Evolutionary conservation across 176 grass and related monocot species (phyloP), one percentile per base, ranked within the genome.

Genomic region (Carex parvula): DNA sequence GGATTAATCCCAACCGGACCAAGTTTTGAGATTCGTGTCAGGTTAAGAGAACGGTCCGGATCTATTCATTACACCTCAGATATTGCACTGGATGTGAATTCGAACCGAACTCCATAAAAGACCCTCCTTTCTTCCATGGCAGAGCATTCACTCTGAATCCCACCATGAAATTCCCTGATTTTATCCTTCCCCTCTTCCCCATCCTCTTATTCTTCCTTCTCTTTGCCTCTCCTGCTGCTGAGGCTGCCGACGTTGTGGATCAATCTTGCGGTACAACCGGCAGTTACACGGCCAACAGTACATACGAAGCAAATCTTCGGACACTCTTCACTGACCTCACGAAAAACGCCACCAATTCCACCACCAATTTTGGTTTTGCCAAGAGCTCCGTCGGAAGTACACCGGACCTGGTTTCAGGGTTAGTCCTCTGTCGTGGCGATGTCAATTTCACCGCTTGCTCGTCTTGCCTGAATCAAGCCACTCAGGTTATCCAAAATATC

Each of bases 361-460:
- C 37, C 10, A 88, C 65, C 80, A 75, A 69, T 6, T 59, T 61
- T 11, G 70, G 46, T 29, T 92, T 84, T 62, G 68, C 88, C 39
- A 67, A n/a, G 6, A 20, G 59, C 63, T 24, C 64, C 20, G 20
- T 56, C 35, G 92, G 92, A 12, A 26, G 70, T 0, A 17, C 24
- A 2, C 74, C 85, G 2, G 53, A 90, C 77, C 77, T 48, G 78
- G 66, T 56, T 1, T 73, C 66, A 15, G 93, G 30, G 35, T 17
- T 95, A 15, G 89, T 84, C 18, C 85, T 92, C 39, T 96, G 93
- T 60, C 91, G 91, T 2, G 91, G 91, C 0, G 94, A 96, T 70
- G 21, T 26, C 6, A 93, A 93, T 70, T 10, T 60, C 41, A 30
- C 83, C 4, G 2, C 11, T 7, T 96, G 94, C 64, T 5, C 17